Percentiles rank a stretch among this genome's conserved stretches.
These are phyloP conservation scores for Apophysomyces variabilis DNA, from an alignment of 371 early-diverging fungal species.

Conservation along the genomic window DNA sequence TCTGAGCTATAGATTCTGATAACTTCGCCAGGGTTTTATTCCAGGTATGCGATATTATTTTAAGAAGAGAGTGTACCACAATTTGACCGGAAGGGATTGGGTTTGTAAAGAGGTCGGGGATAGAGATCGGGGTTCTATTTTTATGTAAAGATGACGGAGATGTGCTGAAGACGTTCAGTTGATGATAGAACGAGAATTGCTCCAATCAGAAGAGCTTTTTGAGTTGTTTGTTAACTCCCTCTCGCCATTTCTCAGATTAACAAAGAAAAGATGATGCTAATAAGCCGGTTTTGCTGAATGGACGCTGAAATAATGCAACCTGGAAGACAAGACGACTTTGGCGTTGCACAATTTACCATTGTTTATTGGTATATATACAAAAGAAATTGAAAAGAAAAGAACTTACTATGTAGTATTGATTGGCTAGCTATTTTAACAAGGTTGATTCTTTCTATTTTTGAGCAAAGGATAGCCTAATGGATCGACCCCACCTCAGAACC, in stretches of 20 bases:
- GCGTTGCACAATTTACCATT: slow-evolving; percentile 30
- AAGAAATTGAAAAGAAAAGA: slow-evolving; percentile 18
- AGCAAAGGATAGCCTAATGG: not conserved
- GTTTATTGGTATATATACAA: not conserved
- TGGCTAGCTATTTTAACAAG: slow-evolving; percentile 6
- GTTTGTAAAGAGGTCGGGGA: not conserved
- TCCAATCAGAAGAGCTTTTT: slow-evolving; percentile 21
- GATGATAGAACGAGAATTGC: not conserved
- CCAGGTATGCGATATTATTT: too few relatives aligned
- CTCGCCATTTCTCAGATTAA: slow-evolving; percentile 20
- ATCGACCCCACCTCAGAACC: slow-evolving; percentile 10
- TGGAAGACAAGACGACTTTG: slow-evolving; percentile 44
- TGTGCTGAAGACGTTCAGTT: slow-evolving; percentile 11
- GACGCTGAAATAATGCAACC: slow-evolving; percentile 44
- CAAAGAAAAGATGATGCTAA: slow-evolving; percentile 27
- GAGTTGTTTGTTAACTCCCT: slow-evolving; percentile 36
- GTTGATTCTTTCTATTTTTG: slow-evolving; percentile 8
- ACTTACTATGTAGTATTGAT: not conserved
- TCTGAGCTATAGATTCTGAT: too few relatives aligned
- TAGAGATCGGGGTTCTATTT: not conserved
- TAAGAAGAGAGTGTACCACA: not conserved
- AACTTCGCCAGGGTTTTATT: too few relatives aligned
- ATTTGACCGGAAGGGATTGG: not conserved
- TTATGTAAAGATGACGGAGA: not conserved
- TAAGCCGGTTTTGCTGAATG: slow-evolving; percentile 47